phyloP scores from a whole-genome alignment of 139 green algal genomes.

The Axilococcus clingmanii region DNA sequence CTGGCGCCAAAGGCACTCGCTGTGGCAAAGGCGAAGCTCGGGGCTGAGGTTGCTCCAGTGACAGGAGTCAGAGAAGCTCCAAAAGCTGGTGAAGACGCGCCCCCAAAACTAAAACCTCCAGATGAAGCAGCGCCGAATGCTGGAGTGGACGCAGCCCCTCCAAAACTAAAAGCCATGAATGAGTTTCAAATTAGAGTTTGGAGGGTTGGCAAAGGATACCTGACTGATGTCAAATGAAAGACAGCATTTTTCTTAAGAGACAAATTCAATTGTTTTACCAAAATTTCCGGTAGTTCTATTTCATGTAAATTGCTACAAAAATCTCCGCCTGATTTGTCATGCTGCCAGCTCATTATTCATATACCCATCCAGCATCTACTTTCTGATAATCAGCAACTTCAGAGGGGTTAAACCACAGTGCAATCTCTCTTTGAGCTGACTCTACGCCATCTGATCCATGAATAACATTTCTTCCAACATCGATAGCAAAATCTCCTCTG shows the following conservation, averaged over 20 bases:
- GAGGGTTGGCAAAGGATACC: too few species aligned
- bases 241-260: too few species aligned
- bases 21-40: constrained; percentile 2
- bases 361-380: constrained; percentile 37
- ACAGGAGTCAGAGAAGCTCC: background rate
- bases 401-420: constrained; percentile 57
- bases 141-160: background rate
- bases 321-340: too few species aligned
- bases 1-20: background rate
- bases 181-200: too few species aligned
- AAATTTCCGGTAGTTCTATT: too few species aligned
- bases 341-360: too few species aligned
- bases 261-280: too few species aligned
- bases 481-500: constrained; percentile 58
- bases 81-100: constrained; percentile 2
- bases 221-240: too few species aligned
- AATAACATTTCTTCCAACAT: constrained; percentile 58
- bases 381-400: constrained; percentile 46
- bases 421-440: constrained; percentile 54
- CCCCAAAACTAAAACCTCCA: constrained; percentile 11
- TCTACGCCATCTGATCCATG: constrained; percentile 59
- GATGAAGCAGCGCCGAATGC: constrained; percentile 10
- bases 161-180: constrained; percentile 16
- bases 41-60: background rate
- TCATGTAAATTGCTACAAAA: too few species aligned